These are phyloP conservation scores for Malassezia equina DNA, from an alignment of 1,284 basidiomycete genomes.

Conservation along the genomic window DNA sequence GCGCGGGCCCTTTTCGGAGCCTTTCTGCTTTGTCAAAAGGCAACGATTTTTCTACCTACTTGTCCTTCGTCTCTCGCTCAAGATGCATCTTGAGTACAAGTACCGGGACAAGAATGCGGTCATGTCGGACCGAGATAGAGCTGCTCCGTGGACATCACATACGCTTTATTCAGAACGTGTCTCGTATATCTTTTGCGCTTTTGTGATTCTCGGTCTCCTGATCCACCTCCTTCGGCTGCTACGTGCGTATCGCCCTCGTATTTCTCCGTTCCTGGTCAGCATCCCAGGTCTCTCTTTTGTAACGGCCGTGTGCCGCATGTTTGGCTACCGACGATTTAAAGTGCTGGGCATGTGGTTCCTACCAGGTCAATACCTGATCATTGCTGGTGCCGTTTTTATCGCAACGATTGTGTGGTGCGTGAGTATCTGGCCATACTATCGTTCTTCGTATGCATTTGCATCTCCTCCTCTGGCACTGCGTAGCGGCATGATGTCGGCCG, in stretches of 20 bases:
- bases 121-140: not conserved
- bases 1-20: not conserved
- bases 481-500: conserved; percentile 31
- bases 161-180: not conserved
- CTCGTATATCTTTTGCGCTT: conserved; percentile 1
- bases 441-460: not conserved
- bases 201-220: not conserved
- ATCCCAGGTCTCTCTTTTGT: not conserved
- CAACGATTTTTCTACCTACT: not conserved
- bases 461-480: conserved; percentile 32
- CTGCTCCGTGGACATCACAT: not conserved
- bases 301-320: not conserved
- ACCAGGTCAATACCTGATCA: not conserved
- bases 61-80: not conserved
- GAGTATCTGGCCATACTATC: not conserved
- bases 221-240: conserved; percentile 1
- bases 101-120: not conserved
- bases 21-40: not conserved
- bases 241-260: not conserved
- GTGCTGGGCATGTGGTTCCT: not conserved
- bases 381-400: not conserved
- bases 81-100: no score
- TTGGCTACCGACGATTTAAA: not conserved
- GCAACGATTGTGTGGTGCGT: not conserved
- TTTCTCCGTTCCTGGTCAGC: not conserved